Conservation (phyloP, 2,329 filamentous ascomycete species). For the Bipolaris oryzae region DNA sequence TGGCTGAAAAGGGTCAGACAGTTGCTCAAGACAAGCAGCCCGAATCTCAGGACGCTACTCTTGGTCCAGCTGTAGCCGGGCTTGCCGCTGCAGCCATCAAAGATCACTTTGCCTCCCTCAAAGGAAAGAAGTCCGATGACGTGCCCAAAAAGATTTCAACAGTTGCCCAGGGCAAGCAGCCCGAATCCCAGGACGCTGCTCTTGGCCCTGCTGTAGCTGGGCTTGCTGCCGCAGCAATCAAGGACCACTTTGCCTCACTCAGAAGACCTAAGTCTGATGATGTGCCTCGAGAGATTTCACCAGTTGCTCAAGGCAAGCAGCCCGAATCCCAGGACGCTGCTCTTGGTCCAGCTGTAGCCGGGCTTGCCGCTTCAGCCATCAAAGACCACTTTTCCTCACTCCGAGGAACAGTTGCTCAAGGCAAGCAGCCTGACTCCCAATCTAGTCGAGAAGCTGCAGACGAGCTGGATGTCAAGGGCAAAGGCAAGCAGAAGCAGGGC, state of each 20-base stretch:
- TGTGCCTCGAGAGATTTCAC: slow-evolving; percentile 19
- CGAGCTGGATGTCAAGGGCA: slow-evolving; percentile 26
- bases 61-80: slow-evolving; percentile 38
- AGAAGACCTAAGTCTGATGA: slow-evolving; percentile 9
- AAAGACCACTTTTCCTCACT: no score
- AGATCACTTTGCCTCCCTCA: slow-evolving; percentile 25
- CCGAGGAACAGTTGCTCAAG: no score
- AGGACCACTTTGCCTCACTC: no score
- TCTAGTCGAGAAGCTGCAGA: slow-evolving; percentile 12
- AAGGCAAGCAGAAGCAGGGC: slow-evolving; percentile 32
- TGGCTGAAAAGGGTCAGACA: no score
- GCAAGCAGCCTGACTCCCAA: slow-evolving; percentile 9
- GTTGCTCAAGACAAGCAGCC: no score
- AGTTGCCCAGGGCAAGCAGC: slow-evolving; percentile 8
- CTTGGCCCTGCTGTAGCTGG: no score
- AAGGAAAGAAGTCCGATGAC: slow-evolving; percentile 19
- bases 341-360: no score
- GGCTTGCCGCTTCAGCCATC: no score
- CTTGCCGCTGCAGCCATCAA: slow-evolving; percentile 26
- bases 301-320: slow-evolving; percentile 9
- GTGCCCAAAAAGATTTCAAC: slow-evolving; percentile 19
- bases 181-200: no score
- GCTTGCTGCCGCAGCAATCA: no score
- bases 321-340: no score
- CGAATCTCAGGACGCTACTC: slow-evolving; percentile 30